Evolutionary conservation across 2,329 filamentous ascomycete species (phyloP).

Genomic region (Bertia moriformis): DNA sequence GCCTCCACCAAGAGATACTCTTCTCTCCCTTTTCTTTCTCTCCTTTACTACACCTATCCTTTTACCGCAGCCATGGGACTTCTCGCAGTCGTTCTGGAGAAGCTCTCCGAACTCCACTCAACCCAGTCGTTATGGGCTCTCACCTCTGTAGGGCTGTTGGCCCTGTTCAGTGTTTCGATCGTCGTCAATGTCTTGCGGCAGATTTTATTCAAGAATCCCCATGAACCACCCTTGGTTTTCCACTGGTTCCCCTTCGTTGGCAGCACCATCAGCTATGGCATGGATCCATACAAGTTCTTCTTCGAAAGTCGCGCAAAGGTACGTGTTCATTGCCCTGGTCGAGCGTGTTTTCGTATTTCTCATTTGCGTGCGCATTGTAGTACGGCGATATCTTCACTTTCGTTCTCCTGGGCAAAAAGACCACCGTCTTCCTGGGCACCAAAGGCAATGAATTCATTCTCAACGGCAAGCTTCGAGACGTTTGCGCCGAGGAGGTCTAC

Average conservation of each 20-base stretch:
- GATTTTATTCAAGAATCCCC: constrained; percentile 65
- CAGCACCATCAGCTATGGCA: constrained; percentile 85
- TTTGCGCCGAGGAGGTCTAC: constrained; percentile 84
- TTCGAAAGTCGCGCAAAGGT: constrained; percentile 63
- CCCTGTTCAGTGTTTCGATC: constrained; percentile 39
- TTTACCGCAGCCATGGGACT: constrained; percentile 27
- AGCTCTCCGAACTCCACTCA: constrained; percentile 22
- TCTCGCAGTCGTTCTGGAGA: constrained; percentile 30
- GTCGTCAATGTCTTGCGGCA: constrained; percentile 69
- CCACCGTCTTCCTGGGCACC: constrained; percentile 69
- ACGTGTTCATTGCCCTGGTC: constrained; percentile 8
- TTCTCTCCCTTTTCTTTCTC: too few species aligned
- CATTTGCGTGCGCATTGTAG: constrained; percentile 41
- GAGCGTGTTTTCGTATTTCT: constrained; percentile 5
- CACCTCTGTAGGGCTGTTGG: constrained; percentile 25
- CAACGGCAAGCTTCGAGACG: constrained; percentile 78
- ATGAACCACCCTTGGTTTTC: constrained; percentile 69
- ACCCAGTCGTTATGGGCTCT: constrained; percentile 31
- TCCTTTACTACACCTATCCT: too few species aligned
- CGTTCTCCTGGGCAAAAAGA: constrained; percentile 74
- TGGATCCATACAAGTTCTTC: constrained; percentile 86
- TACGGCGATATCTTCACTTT: constrained; percentile 87
- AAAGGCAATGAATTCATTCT: constrained; percentile 82
- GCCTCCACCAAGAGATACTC: too few species aligned
- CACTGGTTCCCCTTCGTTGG: constrained; percentile 74